Conservation (phyloP, 2,329 filamentous ascomycete genomes). For the Cladosporium sp. region DNA sequence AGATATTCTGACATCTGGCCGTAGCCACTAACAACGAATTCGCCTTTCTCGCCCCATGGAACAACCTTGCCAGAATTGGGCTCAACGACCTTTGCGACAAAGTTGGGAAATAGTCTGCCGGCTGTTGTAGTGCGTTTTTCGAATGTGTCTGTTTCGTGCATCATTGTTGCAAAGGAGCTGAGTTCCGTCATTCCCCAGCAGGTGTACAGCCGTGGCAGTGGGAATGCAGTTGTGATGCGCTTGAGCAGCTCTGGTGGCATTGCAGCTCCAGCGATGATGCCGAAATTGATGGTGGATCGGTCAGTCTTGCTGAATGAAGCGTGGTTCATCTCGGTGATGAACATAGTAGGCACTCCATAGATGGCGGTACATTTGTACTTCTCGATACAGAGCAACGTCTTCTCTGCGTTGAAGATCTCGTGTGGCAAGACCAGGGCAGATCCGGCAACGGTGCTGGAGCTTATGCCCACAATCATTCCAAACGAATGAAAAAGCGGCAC, state of each 20-base stretch:
- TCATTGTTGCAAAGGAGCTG: constrained; percentile 78
- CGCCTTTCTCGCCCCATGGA: constrained; percentile 67
- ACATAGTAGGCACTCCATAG: constrained; percentile 84
- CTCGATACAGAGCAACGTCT: constrained; percentile 65
- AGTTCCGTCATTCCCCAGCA: constrained; percentile 70
- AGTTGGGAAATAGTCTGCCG: constrained; percentile 75
- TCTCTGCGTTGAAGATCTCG: constrained; percentile 69
- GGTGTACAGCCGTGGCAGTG: constrained; percentile 71
- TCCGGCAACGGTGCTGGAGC: constrained; percentile 73
- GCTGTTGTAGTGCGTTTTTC: constrained; percentile 70
- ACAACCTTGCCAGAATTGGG: constrained; percentile 51
- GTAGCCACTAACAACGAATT: constrained; percentile 78
- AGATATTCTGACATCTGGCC: constrained; percentile 67
- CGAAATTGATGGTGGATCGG: constrained; percentile 61
- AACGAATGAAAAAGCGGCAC: constrained; percentile 87
- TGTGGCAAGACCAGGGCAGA: constrained; percentile 75
- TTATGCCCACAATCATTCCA: constrained; percentile 73
- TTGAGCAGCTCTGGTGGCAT: constrained; percentile 77
- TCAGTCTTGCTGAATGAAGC: constrained; percentile 2
- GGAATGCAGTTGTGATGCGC: constrained; percentile 67
- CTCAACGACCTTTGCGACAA: constrained; percentile 70
- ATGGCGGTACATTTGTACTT: constrained; percentile 63
- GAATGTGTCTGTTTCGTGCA: constrained; percentile 71
- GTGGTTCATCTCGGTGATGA: constrained; percentile 61
- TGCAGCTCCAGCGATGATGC: constrained; percentile 68